Conservation (phyloP, 2,329 filamentous ascomycete species). For the Graphilbum fragrans region DNA sequence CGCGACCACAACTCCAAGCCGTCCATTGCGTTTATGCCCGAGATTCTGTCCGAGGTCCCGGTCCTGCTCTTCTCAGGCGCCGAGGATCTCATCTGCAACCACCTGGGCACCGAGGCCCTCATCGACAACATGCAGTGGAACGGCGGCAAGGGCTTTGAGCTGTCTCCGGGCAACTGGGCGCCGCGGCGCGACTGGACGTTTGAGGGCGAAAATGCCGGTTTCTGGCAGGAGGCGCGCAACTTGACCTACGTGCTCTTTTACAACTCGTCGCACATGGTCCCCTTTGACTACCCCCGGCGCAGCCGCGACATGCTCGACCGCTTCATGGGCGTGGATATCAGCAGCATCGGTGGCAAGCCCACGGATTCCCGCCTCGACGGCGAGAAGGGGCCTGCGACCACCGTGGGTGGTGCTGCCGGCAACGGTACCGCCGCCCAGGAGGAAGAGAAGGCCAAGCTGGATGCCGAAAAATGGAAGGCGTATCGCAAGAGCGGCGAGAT, state of each 20-base stretch:
- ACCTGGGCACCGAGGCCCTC: conserved; percentile 82
- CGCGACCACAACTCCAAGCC: conserved; percentile 58
- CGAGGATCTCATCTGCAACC: conserved; percentile 93
- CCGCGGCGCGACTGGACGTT: conserved; percentile 92
- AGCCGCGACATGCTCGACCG: conserved; percentile 94
- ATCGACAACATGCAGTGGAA: conserved; percentile 90
- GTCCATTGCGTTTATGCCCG: conserved; percentile 62
- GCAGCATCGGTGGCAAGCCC: conserved; percentile 69
- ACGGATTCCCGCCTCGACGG: conserved; percentile 75
- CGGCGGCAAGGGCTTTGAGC: conserved; percentile 81
- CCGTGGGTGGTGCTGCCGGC: conserved; percentile 55
- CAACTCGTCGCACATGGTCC: conserved; percentile 96
- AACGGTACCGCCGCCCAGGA: conserved; percentile 51
- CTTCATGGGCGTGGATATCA: conserved; percentile 89
- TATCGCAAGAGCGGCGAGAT: conserved; percentile 82
- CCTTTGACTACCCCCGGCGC: conserved; percentile 79
- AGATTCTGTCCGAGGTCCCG: conserved; percentile 62
- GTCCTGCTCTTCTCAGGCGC: conserved; percentile 86
- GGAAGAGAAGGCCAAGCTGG: conserved; percentile 58
- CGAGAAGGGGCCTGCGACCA: conserved; percentile 67
- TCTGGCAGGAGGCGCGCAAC: conserved; percentile 91
- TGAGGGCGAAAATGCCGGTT: conserved; percentile 74
- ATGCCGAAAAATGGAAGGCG: conserved; percentile 76
- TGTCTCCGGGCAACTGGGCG: conserved; percentile 75
- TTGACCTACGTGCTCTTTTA: conserved; percentile 92